Conservation (phyloP, 345 rosid genomes). For the Gossypium mustelinum region DNA sequence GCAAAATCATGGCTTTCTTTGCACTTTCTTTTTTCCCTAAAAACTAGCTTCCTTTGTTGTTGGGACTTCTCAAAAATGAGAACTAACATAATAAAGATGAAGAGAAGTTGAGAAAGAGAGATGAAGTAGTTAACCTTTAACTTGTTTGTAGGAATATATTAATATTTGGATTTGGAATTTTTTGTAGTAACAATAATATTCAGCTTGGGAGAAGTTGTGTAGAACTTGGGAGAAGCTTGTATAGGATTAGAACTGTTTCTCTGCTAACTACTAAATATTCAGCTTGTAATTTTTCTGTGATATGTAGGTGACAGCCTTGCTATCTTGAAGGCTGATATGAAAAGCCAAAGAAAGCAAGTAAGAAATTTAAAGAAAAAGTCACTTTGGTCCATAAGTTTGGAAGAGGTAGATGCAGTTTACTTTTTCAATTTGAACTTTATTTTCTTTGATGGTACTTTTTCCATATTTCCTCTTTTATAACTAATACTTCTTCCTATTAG, state of each 20-base stretch:
- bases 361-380: slow-evolving; percentile 79
- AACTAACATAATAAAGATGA: neutral
- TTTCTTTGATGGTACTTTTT: neutral
- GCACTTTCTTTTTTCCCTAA: neutral
- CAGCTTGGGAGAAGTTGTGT: too few species aligned
- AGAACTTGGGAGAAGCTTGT: neutral
- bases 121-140: neutral
- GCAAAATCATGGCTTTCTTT: neutral
- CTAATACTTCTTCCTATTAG: neutral
- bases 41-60: neutral
- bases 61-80: neutral
- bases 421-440: neutral
- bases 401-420: slow-evolving; percentile 50
- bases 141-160: neutral
- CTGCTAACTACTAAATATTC: neutral
- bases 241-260: neutral
- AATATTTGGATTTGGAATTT: neutral
- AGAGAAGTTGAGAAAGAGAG: neutral
- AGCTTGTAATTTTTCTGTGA: neutral
- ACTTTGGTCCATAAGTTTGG: slow-evolving; percentile 81
- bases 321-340: slow-evolving; percentile 62
- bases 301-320: slow-evolving; percentile 52
- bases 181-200: neutral
- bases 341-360: slow-evolving; percentile 75
- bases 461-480: neutral